Conservation (phyloP, 2,329 filamentous ascomycete genomes). For the Purpureocillium lavendulum region DNA sequence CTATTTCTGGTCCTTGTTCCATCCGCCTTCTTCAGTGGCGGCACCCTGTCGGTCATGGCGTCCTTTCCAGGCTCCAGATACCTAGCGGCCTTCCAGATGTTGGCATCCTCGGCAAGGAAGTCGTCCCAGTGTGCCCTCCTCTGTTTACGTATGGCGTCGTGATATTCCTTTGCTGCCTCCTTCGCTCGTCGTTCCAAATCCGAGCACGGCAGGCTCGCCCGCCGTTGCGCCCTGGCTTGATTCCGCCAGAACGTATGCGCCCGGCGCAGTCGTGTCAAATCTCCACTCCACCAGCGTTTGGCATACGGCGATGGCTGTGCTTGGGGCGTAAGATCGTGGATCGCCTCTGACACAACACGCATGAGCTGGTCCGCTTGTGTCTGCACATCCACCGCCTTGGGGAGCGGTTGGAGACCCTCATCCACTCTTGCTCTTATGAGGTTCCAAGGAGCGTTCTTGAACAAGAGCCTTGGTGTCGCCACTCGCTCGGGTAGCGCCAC, state of each 20-base stretch:
- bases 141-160: conserved; percentile 11
- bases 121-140: conserved; percentile 16
- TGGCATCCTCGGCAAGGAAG: conserved; percentile 12
- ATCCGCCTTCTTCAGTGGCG: conserved; percentile 8
- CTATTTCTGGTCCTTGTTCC: no score
- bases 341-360: conserved; percentile 1
- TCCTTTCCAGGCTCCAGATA: conserved; percentile 11
- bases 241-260: conserved; percentile 6
- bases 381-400: neutral
- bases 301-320: conserved; percentile 2
- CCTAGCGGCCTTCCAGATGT: conserved; percentile 14
- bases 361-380: conserved; percentile 2
- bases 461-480: neutral
- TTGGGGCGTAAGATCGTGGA: neutral
- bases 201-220: neutral
- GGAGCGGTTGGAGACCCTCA: neutral
- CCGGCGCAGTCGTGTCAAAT: conserved; percentile 1
- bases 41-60: conserved; percentile 12
- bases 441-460: conserved; percentile 2
- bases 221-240: conserved; percentile 1
- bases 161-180: conserved; percentile 3
- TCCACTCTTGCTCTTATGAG: neutral
- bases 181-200: conserved; percentile 1
- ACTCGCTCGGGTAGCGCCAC: neutral
- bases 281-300: conserved; percentile 2